Evolutionary conservation across 2,329 filamentous ascomycete genomes (phyloP).

Genomic region (Paecilomyces niveus): DNA sequence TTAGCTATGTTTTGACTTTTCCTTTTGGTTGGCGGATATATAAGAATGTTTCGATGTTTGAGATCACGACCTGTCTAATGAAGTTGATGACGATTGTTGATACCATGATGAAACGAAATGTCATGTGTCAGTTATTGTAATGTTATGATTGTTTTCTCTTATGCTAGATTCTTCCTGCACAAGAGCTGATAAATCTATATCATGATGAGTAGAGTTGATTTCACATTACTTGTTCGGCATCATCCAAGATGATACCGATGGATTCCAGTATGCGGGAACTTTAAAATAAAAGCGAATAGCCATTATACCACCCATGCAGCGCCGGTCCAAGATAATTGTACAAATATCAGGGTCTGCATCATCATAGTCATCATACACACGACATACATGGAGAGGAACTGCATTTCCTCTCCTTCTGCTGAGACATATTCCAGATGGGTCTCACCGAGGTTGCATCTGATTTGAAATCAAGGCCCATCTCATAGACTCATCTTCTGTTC

Average conservation of each 20-base stretch:
- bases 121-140: neutral
- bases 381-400: neutral
- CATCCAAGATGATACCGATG: neutral
- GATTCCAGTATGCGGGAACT: neutral
- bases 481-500: conserved; percentile 14
- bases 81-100: neutral
- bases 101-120: neutral
- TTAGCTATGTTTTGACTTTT: neutral
- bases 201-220: neutral
- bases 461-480: neutral
- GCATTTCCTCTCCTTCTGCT: neutral
- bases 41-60: neutral
- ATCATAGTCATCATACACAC: neutral
- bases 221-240: neutral
- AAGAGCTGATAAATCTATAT: neutral
- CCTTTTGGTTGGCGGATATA: neutral
- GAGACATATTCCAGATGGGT: neutral
- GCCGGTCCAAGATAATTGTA: conserved; percentile 9
- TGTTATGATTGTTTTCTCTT: neutral
- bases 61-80: neutral
- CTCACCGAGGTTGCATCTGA: neutral
- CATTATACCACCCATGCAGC: neutral
- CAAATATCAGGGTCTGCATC: conserved; percentile 6
- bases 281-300: neutral
- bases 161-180: neutral